Conservation (phyloP, 805 yeast genomes). For the Candida cerambycidarum region DNA sequence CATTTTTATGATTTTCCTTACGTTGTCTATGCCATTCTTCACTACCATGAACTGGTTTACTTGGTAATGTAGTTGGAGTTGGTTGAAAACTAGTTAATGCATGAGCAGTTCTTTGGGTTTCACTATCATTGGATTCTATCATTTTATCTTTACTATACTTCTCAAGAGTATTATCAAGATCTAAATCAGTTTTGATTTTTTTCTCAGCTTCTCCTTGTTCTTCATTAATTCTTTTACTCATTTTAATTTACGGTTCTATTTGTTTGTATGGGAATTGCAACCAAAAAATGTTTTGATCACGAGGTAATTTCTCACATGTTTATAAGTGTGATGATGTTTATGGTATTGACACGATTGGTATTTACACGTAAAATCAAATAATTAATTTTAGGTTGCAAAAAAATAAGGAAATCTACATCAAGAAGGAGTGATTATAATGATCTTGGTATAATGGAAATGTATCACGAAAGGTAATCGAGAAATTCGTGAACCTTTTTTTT, state of each 20-base stretch:
- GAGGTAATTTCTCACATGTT: constrained; percentile 16
- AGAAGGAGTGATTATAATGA: too few relatives aligned
- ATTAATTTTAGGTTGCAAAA: neutral
- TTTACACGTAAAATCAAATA: neutral
- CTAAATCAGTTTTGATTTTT: constrained; percentile 18
- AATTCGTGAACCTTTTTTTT: too few relatives aligned
- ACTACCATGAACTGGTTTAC: constrained; percentile 67
- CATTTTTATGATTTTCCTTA: constrained; percentile 91
- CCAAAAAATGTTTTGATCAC: constrained; percentile 10
- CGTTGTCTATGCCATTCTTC: constrained; percentile 84
- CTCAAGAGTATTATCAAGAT: constrained; percentile 41
- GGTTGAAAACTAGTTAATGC: constrained; percentile 22
- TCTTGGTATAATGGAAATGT: too few relatives aligned
- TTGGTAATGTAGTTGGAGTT: constrained; percentile 27
- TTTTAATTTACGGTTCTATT: too few relatives aligned
- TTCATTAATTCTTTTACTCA: constrained; percentile 25
- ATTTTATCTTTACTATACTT: constrained; percentile 33
- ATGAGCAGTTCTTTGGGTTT: constrained; percentile 25
- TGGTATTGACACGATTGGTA: constrained; percentile 4
- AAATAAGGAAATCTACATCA: too few relatives aligned
- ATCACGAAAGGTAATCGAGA: too few relatives aligned
- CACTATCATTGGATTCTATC: constrained; percentile 2
- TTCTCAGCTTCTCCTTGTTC: constrained; percentile 15
- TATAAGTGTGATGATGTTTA: constrained; percentile 5
- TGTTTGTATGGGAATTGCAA: constrained; percentile 1